Evolutionary conservation across 2,329 filamentous ascomycete genomes (phyloP).

Genomic region (Fusarium sp.): DNA sequence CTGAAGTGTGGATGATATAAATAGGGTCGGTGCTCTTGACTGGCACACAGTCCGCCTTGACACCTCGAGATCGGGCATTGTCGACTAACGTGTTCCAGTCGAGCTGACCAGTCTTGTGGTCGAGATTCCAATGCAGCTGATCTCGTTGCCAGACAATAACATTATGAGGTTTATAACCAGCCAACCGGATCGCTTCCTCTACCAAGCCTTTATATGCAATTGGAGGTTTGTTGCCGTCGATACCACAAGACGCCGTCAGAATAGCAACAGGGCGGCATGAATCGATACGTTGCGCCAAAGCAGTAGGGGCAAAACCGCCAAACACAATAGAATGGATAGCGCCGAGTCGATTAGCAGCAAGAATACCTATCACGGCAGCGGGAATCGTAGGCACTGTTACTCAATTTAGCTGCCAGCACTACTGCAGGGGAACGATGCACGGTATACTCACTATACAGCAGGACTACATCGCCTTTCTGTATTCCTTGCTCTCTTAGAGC

Average conservation of each 20-base stretch:
- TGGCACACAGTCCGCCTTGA: constrained; percentile 79
- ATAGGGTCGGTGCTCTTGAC: constrained; percentile 80
- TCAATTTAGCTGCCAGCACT: neutral
- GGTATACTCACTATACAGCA: constrained; percentile 82
- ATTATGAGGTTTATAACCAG: constrained; percentile 75
- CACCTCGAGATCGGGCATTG: constrained; percentile 71
- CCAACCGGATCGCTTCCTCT: constrained; percentile 73
- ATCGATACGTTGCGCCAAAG: constrained; percentile 89
- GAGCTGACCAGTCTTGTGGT: constrained; percentile 73
- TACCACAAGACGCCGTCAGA: constrained; percentile 90
- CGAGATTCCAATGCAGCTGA: constrained; percentile 77
- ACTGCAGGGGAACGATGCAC: neutral
- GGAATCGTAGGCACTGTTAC: constrained; percentile 93
- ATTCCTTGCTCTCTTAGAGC: constrained; percentile 86
- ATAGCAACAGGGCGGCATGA: constrained; percentile 78
- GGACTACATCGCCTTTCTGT: constrained; percentile 82
- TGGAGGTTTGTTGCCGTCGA: constrained; percentile 85
- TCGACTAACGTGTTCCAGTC: constrained; percentile 82
- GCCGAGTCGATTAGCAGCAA: constrained; percentile 82
- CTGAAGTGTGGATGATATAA: constrained; percentile 92
- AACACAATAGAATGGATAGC: constrained; percentile 94
- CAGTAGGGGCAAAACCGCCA: constrained; percentile 84
- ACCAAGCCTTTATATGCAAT: constrained; percentile 81
- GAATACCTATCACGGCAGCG: constrained; percentile 83
- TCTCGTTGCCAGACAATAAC: constrained; percentile 87